A percentile compares a stretch with the other conserved stretches of the same genome.
These are phyloP conservation scores for Cicer yamashitae DNA, from an alignment of 306 rosid genomes.

Conservation along the genomic window DNA sequence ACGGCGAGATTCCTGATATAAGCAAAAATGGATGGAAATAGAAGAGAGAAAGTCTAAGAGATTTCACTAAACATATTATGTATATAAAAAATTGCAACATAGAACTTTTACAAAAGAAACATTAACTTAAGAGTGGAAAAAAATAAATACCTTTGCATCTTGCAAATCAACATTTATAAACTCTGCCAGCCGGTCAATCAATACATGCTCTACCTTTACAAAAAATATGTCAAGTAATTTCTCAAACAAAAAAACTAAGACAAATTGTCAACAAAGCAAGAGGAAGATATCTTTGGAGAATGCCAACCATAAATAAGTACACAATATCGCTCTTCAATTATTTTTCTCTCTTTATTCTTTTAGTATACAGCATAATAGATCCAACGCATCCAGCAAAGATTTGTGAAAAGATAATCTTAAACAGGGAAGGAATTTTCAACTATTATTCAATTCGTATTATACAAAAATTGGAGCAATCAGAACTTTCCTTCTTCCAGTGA, in stretches of 20 bases:
- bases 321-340: neutral
- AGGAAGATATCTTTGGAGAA: conserved; percentile 31
- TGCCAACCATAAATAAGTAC: conserved; percentile 5
- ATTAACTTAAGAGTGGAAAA: conserved; percentile 6
- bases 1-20: conserved; percentile 76
- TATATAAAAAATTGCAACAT: neutral
- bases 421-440: conserved; percentile 31
- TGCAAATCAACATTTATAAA: conserved; percentile 82
- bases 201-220: conserved; percentile 89
- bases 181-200: conserved; percentile 77
- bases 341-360: neutral
- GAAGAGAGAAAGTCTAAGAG: neutral
- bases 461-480: conserved; percentile 18
- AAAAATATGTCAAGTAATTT: conserved; percentile 43
- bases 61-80: conserved; percentile 7
- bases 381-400: neutral
- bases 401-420: conserved; percentile 29
- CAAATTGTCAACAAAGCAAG: conserved; percentile 1
- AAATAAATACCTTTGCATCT: conserved; percentile 69
- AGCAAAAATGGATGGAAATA: conserved; percentile 34
- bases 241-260: conserved; percentile 25
- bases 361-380: conserved; percentile 30
- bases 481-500: neutral
- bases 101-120: conserved; percentile 11
- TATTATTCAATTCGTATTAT: conserved; percentile 14